Conservation (phyloP, 208 protist genomes). For the Naegleria fowleri region DNA sequence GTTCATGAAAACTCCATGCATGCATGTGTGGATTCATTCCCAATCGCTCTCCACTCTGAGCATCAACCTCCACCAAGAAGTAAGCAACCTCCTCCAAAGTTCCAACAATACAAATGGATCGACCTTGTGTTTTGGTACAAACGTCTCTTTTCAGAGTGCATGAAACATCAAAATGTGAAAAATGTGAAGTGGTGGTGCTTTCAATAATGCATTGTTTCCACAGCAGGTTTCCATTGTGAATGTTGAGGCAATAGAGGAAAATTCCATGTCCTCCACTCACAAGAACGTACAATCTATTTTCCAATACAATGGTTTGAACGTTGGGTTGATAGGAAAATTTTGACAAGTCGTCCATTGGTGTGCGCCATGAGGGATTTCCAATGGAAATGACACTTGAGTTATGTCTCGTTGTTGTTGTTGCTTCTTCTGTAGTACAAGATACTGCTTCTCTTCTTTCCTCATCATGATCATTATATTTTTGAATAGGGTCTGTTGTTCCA, state of each 20-base stretch:
- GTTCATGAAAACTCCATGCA: too few species aligned
- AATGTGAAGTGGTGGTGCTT: neutral
- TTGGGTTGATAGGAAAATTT: neutral
- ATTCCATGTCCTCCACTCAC: neutral
- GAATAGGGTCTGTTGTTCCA: too few species aligned
- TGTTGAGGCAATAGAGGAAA: neutral
- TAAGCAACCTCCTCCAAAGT: too few species aligned
- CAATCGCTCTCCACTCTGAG: too few species aligned
- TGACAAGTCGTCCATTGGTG: neutral
- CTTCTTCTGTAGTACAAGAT: too few species aligned
- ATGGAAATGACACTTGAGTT: neutral
- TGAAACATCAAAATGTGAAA: neutral
- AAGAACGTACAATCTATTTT: neutral
- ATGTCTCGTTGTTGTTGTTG: too few species aligned
- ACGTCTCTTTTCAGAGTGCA: neutral
- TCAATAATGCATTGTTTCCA: neutral
- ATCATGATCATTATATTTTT: too few species aligned
- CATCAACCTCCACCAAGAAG: too few species aligned
- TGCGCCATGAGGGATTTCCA: neutral
- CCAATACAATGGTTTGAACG: neutral
- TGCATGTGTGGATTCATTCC: too few species aligned
- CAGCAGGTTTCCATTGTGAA: neutral
- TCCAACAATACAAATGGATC: too few species aligned
- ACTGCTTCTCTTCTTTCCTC: too few species aligned
- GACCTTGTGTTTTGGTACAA: too few species aligned